These are phyloP conservation scores for Solioccasus polychromus DNA, from an alignment of 768 basidiomycete genomes.

Conservation along the genomic window DNA sequence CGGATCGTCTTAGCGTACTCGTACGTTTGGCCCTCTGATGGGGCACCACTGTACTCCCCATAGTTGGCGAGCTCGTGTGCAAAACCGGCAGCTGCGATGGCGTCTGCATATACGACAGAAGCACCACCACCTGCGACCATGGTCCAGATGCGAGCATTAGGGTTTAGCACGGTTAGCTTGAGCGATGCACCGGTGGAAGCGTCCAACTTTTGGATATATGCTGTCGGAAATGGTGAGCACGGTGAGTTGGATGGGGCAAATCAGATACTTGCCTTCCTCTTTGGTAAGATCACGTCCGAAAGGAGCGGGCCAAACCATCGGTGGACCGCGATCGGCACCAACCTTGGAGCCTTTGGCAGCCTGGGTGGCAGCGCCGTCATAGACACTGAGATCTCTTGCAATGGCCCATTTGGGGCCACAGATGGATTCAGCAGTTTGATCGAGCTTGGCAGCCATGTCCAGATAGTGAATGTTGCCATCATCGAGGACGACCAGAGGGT, in stretches of 20 bases:
- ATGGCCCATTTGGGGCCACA: slow-evolving; percentile 99
- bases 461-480: slow-evolving; percentile 84
- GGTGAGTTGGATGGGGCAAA: not conserved
- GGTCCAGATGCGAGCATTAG: slow-evolving; percentile 96
- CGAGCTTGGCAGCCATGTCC: slow-evolving; percentile 99
- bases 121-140: slow-evolving; percentile 99
- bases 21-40: slow-evolving; percentile 97
- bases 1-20: slow-evolving; percentile 99
- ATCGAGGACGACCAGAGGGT: slow-evolving; percentile 94
- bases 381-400: slow-evolving; percentile 83
- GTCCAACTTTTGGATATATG: slow-evolving; percentile 98
- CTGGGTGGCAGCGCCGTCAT: slow-evolving; percentile 45
- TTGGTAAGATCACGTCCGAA: slow-evolving; percentile 98
- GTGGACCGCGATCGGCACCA: slow-evolving; percentile 91
- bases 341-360: slow-evolving; percentile 45
- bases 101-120: slow-evolving; percentile 67
- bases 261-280: slow-evolving; percentile 57
- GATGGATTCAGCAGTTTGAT: slow-evolving; percentile 98
- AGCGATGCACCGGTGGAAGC: slow-evolving; percentile 96
- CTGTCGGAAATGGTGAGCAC: slow-evolving; percentile 29
- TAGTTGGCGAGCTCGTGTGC: slow-evolving; percentile 99
- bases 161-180: slow-evolving; percentile 95
- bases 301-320: slow-evolving; percentile 95
- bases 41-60: slow-evolving; percentile 98
- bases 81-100: slow-evolving; percentile 89